Conservation (phyloP, 176 grass and related monocot genomes). For the Phoenix roebelenii region DNA sequence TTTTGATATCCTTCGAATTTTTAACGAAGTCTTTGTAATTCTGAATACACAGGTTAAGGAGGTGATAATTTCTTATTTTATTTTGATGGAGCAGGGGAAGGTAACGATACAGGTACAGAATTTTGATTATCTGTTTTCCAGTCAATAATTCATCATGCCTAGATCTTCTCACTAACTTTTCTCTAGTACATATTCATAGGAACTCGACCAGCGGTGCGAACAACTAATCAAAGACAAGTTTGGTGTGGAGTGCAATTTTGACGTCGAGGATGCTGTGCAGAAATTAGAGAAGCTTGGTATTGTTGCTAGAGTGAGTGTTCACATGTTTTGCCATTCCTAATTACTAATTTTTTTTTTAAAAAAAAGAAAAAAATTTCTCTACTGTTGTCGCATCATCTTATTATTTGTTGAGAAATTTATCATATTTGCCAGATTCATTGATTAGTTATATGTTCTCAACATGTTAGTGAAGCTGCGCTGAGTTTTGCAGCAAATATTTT, state of each 20-base stretch:
- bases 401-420: no score
- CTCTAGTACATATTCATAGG: slow-evolving; percentile 30
- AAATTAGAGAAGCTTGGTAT: slow-evolving; percentile 88
- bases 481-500: no score
- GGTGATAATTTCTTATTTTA: slow-evolving; percentile 79
- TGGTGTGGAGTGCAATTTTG: slow-evolving; percentile 64
- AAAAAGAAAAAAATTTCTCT: no score
- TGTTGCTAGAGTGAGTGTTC: slow-evolving; percentile 71
- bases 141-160: neutral
- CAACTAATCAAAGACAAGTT: slow-evolving; percentile 81
- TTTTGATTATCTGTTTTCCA: neutral
- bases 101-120: slow-evolving; percentile 36
- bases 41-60: slow-evolving; percentile 64
- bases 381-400: no score
- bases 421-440: no score
- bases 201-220: slow-evolving; percentile 74
- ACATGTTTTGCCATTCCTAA: slow-evolving; percentile 1
- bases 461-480: no score
- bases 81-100: slow-evolving; percentile 87
- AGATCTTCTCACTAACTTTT: neutral
- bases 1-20: neutral
- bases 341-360: neutral
- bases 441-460: no score
- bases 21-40: slow-evolving; percentile 5
- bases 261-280: slow-evolving; percentile 71